phyloP scores from a whole-genome alignment of 2,329 filamentous ascomycete species.

The Botrytis porri region DNA sequence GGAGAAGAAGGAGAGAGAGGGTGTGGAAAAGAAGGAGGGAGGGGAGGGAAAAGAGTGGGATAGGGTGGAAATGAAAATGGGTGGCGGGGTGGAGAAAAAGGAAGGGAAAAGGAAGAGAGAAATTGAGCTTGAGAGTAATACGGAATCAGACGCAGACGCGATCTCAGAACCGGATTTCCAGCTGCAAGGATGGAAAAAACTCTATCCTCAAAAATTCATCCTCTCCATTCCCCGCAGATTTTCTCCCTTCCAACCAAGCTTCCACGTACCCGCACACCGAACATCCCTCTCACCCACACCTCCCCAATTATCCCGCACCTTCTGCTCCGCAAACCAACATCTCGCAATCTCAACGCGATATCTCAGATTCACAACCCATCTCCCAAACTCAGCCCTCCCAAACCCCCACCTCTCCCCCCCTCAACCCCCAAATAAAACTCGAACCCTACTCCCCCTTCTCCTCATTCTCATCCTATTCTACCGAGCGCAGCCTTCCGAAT shows the following conservation, averaged over 20 bases:
- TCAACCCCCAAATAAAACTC: neutral
- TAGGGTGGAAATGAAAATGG: neutral
- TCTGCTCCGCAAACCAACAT: too few relatives aligned
- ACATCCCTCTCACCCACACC: neutral
- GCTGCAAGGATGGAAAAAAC: neutral
- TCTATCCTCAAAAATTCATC: too few relatives aligned
- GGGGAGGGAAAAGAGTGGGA: neutral
- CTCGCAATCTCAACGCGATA: too few relatives aligned
- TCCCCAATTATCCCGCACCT: neutral
- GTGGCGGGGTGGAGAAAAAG: neutral
- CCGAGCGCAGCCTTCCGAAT: neutral
- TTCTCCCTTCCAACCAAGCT: neutral
- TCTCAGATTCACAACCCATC: neutral
- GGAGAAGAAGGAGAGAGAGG: neutral
- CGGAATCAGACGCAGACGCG: neutral
- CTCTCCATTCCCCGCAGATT: neutral
- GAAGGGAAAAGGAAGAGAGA: neutral
- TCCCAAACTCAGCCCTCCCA: neutral
- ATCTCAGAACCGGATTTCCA: neutral
- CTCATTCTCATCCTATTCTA: neutral
- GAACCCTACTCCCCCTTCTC: neutral
- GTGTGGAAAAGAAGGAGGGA: neutral
- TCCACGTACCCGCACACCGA: neutral
- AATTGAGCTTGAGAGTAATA: neutral
- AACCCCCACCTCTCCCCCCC: neutral